Base-by-base conservation (phyloP, 768 basidiomycete genomes). In the Russula compacta region DNA sequence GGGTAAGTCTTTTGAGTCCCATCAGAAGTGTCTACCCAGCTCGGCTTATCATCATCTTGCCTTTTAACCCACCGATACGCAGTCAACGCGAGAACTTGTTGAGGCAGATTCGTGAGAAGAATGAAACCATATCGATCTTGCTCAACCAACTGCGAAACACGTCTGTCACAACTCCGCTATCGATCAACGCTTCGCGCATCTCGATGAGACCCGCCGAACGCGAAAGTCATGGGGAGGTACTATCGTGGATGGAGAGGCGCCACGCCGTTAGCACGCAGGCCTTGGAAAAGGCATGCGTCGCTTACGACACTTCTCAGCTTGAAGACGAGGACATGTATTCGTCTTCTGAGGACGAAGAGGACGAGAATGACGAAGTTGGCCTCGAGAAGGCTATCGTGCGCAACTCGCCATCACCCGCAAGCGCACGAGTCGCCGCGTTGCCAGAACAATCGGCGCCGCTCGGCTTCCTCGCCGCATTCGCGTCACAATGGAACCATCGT, bases 101-200 rank as follows among this genome's bases (percentile, higher is more conserved):
- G 29, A 68, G 68, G 47, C 69, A 72, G 42, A 72, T 73, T 47
- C 67, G 71, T 17, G 71, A 72, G 64, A 73, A 72, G 61, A 69
- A 72, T 47, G 68, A 65, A 35, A 47, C 70, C 6, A 64, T 66
- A 61, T 69, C 69, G 50, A 44, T 68, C 60, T 66, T 68, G 17
- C 66, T 73, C 49, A 63, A 68, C 51, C 62, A 62, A 36, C 55
- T 68, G 44, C 67, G 70, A 38, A 70, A 67, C 60, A 69, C 70
- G 15, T 59, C 69, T 8, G 44, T 69, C 47, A 64, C 66, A 39
- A 73, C 72, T 5, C 71, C 72, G 32, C 67, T 73, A n/a, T 65
- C 68, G 7, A 65, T 73, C 59, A 68, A 64, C 19, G 66, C 71
- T 15, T 60, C 71, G 17, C 67, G 69, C 33, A 62, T 73, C 6